phyloP scores from a whole-genome alignment of 1,139 yeast genomes.

The Debaryomyces nepalensis region DNA sequence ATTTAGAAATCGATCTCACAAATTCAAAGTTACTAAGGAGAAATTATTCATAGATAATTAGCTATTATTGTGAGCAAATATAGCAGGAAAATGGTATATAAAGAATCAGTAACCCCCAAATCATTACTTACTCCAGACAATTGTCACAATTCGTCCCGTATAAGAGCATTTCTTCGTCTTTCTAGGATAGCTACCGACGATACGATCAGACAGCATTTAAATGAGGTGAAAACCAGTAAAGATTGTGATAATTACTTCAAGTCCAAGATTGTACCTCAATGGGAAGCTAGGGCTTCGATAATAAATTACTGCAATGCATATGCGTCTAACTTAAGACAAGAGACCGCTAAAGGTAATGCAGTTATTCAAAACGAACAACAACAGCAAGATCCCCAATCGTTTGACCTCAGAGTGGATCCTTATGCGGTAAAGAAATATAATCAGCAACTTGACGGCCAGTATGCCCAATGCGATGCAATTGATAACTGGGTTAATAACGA shows the following conservation, averaged over 20 bases:
- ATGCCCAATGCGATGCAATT: slow-evolving; percentile 31
- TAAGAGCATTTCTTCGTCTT: slow-evolving; percentile 43
- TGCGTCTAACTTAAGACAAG: slow-evolving; percentile 28
- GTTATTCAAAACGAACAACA: slow-evolving; percentile 14
- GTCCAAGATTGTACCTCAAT: slow-evolving; percentile 38
- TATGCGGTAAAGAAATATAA: slow-evolving; percentile 39
- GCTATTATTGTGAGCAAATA: neutral
- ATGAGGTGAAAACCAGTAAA: slow-evolving; percentile 26
- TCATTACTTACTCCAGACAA: slow-evolving; percentile 32
- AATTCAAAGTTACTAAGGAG: neutral
- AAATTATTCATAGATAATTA: neutral
- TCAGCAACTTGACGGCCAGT: slow-evolving; percentile 28
- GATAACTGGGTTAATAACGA: slow-evolving; percentile 48
- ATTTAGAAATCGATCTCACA: slow-evolving; percentile 4
- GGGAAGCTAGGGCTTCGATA: slow-evolving; percentile 37
- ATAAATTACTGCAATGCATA: slow-evolving; percentile 38
- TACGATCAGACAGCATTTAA: slow-evolving; percentile 42
- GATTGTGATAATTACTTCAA: slow-evolving; percentile 38
- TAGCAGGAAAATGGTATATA: slow-evolving; percentile 6
- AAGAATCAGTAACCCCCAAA: neutral
- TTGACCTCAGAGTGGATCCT: slow-evolving; percentile 46
- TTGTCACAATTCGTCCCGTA: slow-evolving; percentile 39
- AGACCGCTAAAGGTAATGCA: slow-evolving; percentile 15
- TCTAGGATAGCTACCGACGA: slow-evolving; percentile 48
- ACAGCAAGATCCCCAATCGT: slow-evolving; percentile 14